Evolutionary conservation across 106 monocot species (phyloP), one percentile per base, ranked within the genome.

Genomic region (Triglochin maritima): DNA sequence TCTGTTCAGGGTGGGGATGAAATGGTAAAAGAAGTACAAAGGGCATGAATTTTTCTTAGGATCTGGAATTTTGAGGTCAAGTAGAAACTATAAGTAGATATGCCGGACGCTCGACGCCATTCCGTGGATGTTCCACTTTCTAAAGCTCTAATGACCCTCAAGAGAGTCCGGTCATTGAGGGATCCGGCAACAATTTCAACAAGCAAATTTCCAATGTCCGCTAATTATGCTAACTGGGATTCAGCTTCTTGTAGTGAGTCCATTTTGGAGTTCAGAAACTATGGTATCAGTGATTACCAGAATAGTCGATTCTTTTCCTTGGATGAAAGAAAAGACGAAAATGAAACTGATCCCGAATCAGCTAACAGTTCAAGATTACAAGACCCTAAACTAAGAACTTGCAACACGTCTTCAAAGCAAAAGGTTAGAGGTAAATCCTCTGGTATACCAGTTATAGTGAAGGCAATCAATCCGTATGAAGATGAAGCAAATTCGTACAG

Each of bases 141-240:
- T 3, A 96, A 86, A 76, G 83, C 96, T 29, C 72, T 96, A 17
- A 88, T 91, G 61, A 85, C 87, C 48, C 87, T 96, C 44, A 91
- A 86, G 79, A 78, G 96, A 61, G 96, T 96, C 14, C 80, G 91
- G 43, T 96, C 96, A 3, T 59, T 96, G 46, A 71, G 96, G 66
- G 90, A 96, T 63, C 96, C 96, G 15, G 71, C 83, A 9, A 96
- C 96, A 9, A 84, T 84, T 70, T 91, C 96, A 0, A 74, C 86
- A 77, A 76, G 71, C 69, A 96, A 86, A 63, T 88, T 84, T 70
- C 50, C 76, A 5, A 17, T 64, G 55, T 59, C 49, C 11, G 29
- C 64, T 46, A 87, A 90, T 11, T 67, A 79, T 71, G 45, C 77
- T 48, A 78, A 78, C 51, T 78, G 75, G 81, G 90, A 86, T 43